Base-by-base conservation (phyloP, 2,329 filamentous ascomycete species). In the Rhynchosporium graminicola region DNA sequence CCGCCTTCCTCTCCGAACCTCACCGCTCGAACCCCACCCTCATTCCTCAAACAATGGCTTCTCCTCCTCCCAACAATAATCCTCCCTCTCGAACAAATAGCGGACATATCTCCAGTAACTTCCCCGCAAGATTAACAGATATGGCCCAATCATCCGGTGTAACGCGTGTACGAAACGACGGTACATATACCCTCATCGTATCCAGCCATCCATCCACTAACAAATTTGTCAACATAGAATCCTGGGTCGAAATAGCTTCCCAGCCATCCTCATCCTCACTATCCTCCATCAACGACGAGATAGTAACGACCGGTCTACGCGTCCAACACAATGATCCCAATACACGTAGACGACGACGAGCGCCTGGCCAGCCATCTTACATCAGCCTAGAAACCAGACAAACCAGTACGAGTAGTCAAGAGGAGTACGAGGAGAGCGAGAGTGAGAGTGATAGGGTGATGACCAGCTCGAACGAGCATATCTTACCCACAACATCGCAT, bases 161-260 rank as follows among this genome's bases (percentile, higher is more conserved):
- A 33, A 63, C 68, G 43, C 66, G 69, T 36, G 52, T 70, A 60
- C 69, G 71, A 36, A 70, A 69, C 57, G 70, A 73, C 66, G 71
- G 70, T 72, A 68, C 45, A 59, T 29, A 20, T 43, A n/a, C 1
- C 46, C 8, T 45, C 42, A 28, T 54, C 20, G 26, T 43, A 43
- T 48, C 36, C 51, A 13, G 43, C 28, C 56, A n/a, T 13, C 8
- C 15, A 28, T 12, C 28, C 40, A 42, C 56, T 29, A 50, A 52
- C 65, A 63, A 15, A 64, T 62, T 69, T 75, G 46, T 75, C 70
- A 64, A 20, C 20, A 20, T 65, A 93, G 95, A 98, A 79, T 97
- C 95, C 8, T 99, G 95, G 95, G 87, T 98, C 70, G 94, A 99
- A 76, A 87, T 99, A 64, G 86, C 90, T 52, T 97, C 94, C 3